phyloP scores from a whole-genome alignment of 1,284 basidiomycete genomes.

The Cystobasidium pallidum region DNA sequence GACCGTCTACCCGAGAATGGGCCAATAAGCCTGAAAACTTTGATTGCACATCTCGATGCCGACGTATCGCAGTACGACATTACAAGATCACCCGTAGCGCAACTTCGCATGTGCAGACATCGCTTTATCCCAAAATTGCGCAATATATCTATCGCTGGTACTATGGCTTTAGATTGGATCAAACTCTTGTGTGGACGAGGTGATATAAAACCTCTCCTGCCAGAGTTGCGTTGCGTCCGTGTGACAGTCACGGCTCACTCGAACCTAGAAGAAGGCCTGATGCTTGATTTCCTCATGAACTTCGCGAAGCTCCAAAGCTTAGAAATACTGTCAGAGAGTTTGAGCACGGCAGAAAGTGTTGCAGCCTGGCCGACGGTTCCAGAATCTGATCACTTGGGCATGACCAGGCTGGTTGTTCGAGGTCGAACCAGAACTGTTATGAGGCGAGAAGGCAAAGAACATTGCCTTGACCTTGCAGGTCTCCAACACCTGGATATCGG shows the following conservation, averaged over 20 bases:
- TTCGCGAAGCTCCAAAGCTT: neutral
- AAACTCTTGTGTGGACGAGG: neutral
- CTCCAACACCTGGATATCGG: neutral
- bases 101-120: neutral
- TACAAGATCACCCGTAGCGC: neutral
- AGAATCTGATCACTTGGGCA: neutral
- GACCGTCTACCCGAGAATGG: slow-evolving; percentile 9
- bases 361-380: neutral
- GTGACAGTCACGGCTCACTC: neutral
- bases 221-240: neutral
- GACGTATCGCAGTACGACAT: neutral
- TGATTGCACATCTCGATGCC: neutral
- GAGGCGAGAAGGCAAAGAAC: neutral
- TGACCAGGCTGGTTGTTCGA: neutral
- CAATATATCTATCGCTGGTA: neutral
- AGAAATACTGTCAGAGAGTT: neutral
- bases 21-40: neutral
- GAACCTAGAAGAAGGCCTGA: neutral
- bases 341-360: neutral
- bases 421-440: neutral
- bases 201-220: neutral
- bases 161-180: neutral
- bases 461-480: neutral
- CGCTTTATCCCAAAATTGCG: neutral
- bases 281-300: neutral